These are phyloP conservation scores for Boletellus ananiceps DNA, from an alignment of 768 basidiomycete species.

Conservation along the genomic window DNA sequence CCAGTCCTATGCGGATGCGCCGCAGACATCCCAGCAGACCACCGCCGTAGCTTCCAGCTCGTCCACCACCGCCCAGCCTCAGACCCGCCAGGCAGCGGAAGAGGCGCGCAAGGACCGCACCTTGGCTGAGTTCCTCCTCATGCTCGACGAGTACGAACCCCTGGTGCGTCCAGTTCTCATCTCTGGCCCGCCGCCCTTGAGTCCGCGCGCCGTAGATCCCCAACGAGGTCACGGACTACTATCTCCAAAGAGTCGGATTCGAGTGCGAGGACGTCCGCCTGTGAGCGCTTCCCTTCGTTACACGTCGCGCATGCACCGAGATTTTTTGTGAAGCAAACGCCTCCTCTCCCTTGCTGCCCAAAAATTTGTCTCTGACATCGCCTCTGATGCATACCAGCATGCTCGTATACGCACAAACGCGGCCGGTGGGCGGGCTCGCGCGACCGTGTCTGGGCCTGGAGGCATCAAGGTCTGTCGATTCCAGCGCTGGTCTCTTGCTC, in stretches of 20 bases:
- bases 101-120: slow-evolving; percentile 87
- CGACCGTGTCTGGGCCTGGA: slow-evolving; percentile 51
- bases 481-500: slow-evolving; percentile 1
- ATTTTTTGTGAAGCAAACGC: slow-evolving; percentile 62
- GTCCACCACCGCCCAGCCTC: slow-evolving; percentile 30
- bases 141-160: slow-evolving; percentile 96
- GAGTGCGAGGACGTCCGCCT: slow-evolving; percentile 92
- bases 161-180: slow-evolving; percentile 50
- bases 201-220: slow-evolving; percentile 61
- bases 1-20: slow-evolving; percentile 18
- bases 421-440: slow-evolving; percentile 62
- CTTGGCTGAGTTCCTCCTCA: slow-evolving; percentile 87
- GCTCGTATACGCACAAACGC: slow-evolving; percentile 93
- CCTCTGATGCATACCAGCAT: slow-evolving; percentile 95
- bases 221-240: slow-evolving; percentile 96
- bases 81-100: slow-evolving; percentile 68
- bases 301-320: neutral
- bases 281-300: slow-evolving; percentile 42
- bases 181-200: neutral
- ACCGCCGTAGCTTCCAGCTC: slow-evolving; percentile 18
- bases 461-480: slow-evolving; percentile 54
- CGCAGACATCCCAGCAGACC: slow-evolving; percentile 13
- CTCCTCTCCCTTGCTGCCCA: slow-evolving; percentile 93
- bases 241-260: slow-evolving; percentile 92
- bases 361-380: slow-evolving; percentile 96